phyloP scores from a whole-genome alignment of 352 stramenopile genomes.

The Albugo candida region DNA sequence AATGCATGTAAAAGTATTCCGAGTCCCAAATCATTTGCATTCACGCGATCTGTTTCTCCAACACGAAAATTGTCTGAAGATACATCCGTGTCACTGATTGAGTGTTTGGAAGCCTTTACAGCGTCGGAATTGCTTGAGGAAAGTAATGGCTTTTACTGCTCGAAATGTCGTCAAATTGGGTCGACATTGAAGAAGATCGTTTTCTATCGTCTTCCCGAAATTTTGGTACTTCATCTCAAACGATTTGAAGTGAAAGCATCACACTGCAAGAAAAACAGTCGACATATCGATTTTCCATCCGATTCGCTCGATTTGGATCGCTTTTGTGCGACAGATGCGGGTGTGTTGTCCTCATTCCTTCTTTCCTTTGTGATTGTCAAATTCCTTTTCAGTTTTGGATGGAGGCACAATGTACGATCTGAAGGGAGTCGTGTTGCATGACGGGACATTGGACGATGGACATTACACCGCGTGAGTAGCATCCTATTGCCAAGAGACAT shows the following conservation, averaged over 20 bases:
- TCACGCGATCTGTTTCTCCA: neutral
- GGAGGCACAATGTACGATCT: constrained; percentile 45
- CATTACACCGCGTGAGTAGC: constrained; percentile 65
- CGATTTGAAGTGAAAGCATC: constrained; percentile 69
- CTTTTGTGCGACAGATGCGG: constrained; percentile 41
- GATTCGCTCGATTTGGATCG: constrained; percentile 38
- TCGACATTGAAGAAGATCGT: constrained; percentile 55
- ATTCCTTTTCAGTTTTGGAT: constrained; percentile 1
- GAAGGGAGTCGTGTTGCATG: constrained; percentile 55
- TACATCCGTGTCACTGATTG: constrained; percentile 24
- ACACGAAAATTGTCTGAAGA: too few relatives aligned
- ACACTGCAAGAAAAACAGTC: constrained; percentile 59
- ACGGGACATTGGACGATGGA: constrained; percentile 49
- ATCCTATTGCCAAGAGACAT: neutral
- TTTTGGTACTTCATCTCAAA: constrained; percentile 81
- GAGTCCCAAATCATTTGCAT: neutral
- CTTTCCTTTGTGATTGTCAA: constrained; percentile 1
- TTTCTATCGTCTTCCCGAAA: constrained; percentile 49
- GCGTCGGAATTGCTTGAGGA: constrained; percentile 42
- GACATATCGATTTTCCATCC: constrained; percentile 33
- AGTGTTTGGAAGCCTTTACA: constrained; percentile 54
- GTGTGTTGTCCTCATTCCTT: neutral
- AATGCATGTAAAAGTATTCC: neutral
- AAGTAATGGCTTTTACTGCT: constrained; percentile 49
- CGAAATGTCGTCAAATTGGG: constrained; percentile 50